A percentile compares a stretch with the other conserved stretches of the same genome.
phyloP scores from a whole-genome alignment of 2,329 filamentous ascomycete genomes.

The Dissoconium aciculare region DNA sequence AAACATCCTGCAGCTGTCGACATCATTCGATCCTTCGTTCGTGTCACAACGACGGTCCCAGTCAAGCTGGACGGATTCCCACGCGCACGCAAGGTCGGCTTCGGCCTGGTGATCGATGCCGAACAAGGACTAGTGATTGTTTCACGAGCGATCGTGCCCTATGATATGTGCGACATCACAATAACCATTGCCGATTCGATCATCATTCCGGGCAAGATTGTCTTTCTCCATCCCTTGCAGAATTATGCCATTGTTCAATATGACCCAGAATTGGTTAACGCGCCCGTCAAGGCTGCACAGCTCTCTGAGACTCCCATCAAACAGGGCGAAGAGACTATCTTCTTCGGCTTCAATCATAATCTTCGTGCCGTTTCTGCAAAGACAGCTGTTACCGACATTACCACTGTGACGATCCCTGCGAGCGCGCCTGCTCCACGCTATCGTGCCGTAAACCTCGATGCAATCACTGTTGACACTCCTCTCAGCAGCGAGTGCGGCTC shows the following conservation, averaged over 20 bases:
- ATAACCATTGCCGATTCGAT: conserved; percentile 95
- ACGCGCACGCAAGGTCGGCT: conserved; percentile 82
- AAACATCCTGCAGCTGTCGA: conserved; percentile 83
- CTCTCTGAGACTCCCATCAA: conserved; percentile 70
- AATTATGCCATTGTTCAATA: conserved; percentile 96
- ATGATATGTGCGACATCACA: conserved; percentile 90
- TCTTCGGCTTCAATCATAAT: conserved; percentile 97
- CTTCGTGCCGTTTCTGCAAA: conserved; percentile 84
- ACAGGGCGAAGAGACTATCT: conserved; percentile 86
- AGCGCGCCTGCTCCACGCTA: conserved; percentile 86
- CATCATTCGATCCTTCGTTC: conserved; percentile 85
- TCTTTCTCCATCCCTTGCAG: conserved; percentile 91
- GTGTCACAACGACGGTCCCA: conserved; percentile 83
- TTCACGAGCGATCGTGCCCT: conserved; percentile 84
- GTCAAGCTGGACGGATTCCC: conserved; percentile 97
- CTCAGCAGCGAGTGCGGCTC: conserved; percentile 84
- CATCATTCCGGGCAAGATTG: conserved; percentile 80
- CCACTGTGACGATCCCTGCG: conserved; percentile 87
- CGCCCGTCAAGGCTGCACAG: conserved; percentile 77
- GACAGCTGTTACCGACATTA: conserved; percentile 92
- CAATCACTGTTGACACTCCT: conserved; percentile 90
- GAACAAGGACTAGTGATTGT: conserved; percentile 91
- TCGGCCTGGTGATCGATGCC: conserved; percentile 93
- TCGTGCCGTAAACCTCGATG: conserved; percentile 86
- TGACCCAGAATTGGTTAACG: conserved; percentile 82